Conservation (phyloP, 257 asterid species). For the Solanum tarijense region DNA sequence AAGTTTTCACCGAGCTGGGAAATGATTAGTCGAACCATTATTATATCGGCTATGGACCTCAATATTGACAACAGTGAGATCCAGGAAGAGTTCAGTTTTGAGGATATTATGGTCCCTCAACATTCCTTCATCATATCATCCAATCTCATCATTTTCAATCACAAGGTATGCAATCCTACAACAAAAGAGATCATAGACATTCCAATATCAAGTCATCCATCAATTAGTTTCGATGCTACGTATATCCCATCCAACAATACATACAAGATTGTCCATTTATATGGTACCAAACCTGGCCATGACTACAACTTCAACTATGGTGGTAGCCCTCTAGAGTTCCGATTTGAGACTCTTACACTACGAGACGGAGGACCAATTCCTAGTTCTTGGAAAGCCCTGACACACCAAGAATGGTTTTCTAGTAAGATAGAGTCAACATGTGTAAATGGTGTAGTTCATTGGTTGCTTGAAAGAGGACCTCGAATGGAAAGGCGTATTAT, state of each 20-base stretch:
- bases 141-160: neutral
- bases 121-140: neutral
- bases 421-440: neutral
- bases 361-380: neutral
- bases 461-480: neutral
- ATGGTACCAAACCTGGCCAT: neutral
- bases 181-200: neutral
- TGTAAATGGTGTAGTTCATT: neutral
- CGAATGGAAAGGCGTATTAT: neutral
- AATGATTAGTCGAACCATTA: neutral
- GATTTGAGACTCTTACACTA: neutral
- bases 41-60: neutral
- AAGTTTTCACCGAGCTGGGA: neutral
- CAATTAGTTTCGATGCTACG: neutral
- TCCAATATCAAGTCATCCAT: neutral
- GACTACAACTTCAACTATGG: neutral
- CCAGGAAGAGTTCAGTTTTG: neutral
- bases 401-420: neutral
- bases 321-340: neutral
- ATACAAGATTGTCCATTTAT: neutral
- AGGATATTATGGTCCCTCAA: neutral
- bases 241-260: neutral
- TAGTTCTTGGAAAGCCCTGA: neutral
- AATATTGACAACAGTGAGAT: neutral
- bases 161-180: neutral